Evolutionary conservation across 176 grass and related monocot genomes (phyloP), one percentile per base, ranked within the genome.

Genomic region (Raddia distichophylla): DNA sequence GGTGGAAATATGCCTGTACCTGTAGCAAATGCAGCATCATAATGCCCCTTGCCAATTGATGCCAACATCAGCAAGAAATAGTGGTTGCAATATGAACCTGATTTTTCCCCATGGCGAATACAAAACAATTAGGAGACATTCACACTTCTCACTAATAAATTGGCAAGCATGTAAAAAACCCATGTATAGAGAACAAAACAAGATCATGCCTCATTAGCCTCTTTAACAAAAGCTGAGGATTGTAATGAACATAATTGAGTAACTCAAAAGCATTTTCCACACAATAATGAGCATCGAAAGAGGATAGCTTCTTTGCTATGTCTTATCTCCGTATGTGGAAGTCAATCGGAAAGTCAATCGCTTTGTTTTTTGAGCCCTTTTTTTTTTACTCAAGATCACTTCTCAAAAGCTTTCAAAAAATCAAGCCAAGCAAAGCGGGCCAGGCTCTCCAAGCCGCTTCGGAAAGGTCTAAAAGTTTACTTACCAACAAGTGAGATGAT

Each of bases 1-100:
- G 60, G 62, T 34, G 60, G 27, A 54, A 56, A 60, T 48, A 76
- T 60, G 51, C 22, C 8, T 46, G 32, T 87, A 99, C 96, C 96
- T 88, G 79, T 51, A 90, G 95, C 89, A 67, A 86, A 85, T 71
- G 89, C 89, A 84, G 91, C 86, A 84, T 79, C 91, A 69, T 99
- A 95, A 46, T 93, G 93, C 59, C 96, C 96, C 68, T 84, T 91
- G 50, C 93, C 91, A 79, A 99, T 83, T n/a, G 88, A 93, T 86
- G 96, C 89, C 84, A 99, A 90, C 85, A 90, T 90, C 56, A 72
- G 85, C 91, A 99, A 88, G 87, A 99, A 99, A 89, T 99, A 99
- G 64, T 99, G 89, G 69, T 99, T 99, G 89, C 93, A 99, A 70
- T 88, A 95, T 70, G 71, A 88, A 81, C 96, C 96, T 99, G 84